These are phyloP conservation scores for Nitzschia putrida DNA, from an alignment of 108 stramenopile species.

Conservation along the genomic window DNA sequence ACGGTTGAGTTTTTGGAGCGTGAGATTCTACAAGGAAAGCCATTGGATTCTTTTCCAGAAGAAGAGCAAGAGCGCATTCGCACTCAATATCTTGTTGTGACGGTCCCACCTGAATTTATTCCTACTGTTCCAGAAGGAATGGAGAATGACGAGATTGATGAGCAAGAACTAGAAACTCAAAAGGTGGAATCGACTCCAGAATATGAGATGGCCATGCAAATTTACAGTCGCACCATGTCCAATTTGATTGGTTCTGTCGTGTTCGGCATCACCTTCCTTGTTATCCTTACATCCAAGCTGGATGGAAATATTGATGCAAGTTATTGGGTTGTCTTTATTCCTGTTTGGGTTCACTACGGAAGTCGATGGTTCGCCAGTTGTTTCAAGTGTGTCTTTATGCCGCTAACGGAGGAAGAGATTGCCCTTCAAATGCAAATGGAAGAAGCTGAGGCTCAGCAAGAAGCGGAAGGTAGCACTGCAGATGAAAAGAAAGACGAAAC, in stretches of 20 bases:
- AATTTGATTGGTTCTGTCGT: constrained; percentile 43
- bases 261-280: constrained; percentile 60
- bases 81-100: constrained; percentile 37
- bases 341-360: constrained; percentile 65
- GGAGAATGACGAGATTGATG: constrained; percentile 10
- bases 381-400: constrained; percentile 51
- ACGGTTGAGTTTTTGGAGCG: constrained; percentile 60
- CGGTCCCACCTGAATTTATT: constrained; percentile 50
- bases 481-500: constrained; percentile 6
- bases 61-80: constrained; percentile 58
- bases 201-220: constrained; percentile 57
- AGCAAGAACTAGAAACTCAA: constrained; percentile 48
- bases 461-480: neutral
- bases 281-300: constrained; percentile 65
- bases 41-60: constrained; percentile 54
- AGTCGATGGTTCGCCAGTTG: constrained; percentile 45
- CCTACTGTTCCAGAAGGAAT: constrained; percentile 25
- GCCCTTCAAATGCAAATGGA: constrained; percentile 48
- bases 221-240: constrained; percentile 40
- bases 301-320: constrained; percentile 49
- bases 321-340: constrained; percentile 75
- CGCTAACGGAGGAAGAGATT: constrained; percentile 50
- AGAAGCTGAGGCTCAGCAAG: constrained; percentile 28
- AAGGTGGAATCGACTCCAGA: constrained; percentile 67
- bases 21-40: constrained; percentile 55